These are phyloP conservation scores for Mycena chlorophos DNA, from an alignment of 768 basidiomycete species.

Conservation along the genomic window DNA sequence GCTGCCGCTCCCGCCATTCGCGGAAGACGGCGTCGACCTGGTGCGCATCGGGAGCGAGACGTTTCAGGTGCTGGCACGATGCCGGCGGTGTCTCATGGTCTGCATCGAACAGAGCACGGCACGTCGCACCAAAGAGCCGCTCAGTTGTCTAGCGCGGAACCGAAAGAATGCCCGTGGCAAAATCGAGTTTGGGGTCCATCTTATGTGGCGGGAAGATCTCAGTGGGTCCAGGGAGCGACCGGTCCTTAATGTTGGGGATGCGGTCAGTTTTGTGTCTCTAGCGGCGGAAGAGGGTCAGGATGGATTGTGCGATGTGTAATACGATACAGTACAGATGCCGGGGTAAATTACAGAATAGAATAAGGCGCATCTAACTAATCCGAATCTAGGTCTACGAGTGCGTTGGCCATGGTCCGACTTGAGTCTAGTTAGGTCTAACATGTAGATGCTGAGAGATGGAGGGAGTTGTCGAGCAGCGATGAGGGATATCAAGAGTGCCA, in stretches of 20 bases:
- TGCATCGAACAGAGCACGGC: slow-evolving; percentile 23
- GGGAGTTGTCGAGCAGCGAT: no score
- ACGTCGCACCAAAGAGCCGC: slow-evolving; percentile 21
- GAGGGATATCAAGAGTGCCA: slow-evolving; percentile 5
- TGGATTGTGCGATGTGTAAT: slow-evolving; percentile 6
- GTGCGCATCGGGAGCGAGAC: slow-evolving; percentile 22
- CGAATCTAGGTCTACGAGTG: not conserved
- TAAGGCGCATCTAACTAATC: not conserved
- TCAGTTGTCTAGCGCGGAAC: slow-evolving; percentile 20
- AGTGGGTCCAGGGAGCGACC: slow-evolving; percentile 7
- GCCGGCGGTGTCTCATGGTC: slow-evolving; percentile 23
- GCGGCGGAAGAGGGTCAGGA: not conserved
- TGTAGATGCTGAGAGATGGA: slow-evolving; percentile 1
- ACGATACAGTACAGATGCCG: slow-evolving; percentile 2
- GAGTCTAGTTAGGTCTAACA: not conserved
- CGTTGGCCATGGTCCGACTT: not conserved
- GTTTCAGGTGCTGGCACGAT: slow-evolving; percentile 24
- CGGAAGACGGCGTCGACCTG: slow-evolving; percentile 19
- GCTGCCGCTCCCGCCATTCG: slow-evolving; percentile 11
- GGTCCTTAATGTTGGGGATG: slow-evolving; percentile 9
- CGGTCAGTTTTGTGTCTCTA: slow-evolving; percentile 13
- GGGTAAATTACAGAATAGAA: not conserved
- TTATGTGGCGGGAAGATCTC: slow-evolving; percentile 22
- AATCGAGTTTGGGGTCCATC: slow-evolving; percentile 22
- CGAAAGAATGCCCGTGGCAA: slow-evolving; percentile 17